Base-by-base conservation (phyloP, 2,329 filamentous ascomycete genomes). In the Phialophora expanda region DNA sequence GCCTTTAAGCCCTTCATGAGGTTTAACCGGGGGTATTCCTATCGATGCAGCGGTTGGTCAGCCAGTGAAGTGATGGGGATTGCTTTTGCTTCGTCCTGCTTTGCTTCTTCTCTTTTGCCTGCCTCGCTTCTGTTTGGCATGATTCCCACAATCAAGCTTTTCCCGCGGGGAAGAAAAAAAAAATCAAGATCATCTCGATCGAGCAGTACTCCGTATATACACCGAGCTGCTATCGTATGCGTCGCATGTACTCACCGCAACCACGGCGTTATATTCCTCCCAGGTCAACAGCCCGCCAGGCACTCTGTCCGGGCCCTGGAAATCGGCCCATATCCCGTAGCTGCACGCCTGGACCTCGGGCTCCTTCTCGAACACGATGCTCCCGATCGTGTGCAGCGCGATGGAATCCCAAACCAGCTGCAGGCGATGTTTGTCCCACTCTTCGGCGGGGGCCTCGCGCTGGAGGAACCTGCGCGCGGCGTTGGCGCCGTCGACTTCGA, bases 351-450 rank as follows among this genome's bases (percentile, higher is more conserved):
- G 72, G 7, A 83, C 81, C 53, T 78, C 78, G 5, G 77, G 73
- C 71, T 83, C 76, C 69, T 83, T 84, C 55, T 68, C 64, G 57
- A 69, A 80, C 78, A 69, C 84, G 80, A 63, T 60, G n/a, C 34
- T 32, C 5, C 56, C 60, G 34, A 64, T 69, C n/a, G 67, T 69
- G 34, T 69, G 67, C 48, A 84, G 74, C 0, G 82, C 82, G 62
- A 84, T 84, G 5, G 77, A 70, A 67, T 84, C 82, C 81, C 81
- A 84, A n/a, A 82, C 77, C 11, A 83, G 74, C 72, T 84, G 82
- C 6, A 79, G 65, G 4, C 78, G 74, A 30, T 77, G 75, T 41
- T 78, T 73, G 48, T 80, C 76, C 79, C 80, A 83, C 1, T 71
- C 66, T 28, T 46, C 30, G 20, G 48, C 41, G 11, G 28, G 26